Base-by-base conservation (phyloP, 75 land plant species). In the Pinus albicaulis region DNA sequence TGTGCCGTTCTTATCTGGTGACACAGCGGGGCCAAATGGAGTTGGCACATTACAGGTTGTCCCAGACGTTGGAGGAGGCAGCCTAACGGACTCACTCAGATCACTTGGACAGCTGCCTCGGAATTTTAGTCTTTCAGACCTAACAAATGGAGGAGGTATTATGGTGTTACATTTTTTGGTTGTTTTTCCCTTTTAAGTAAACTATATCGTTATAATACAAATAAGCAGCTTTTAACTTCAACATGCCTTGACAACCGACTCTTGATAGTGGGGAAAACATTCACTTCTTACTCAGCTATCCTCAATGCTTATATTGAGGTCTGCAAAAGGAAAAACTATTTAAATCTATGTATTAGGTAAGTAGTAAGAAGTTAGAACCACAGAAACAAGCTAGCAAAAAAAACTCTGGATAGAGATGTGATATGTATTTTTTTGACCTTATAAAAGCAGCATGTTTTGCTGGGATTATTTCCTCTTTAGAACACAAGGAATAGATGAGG, bases 51-150 rank as follows among this genome's bases (percentile, higher is more conserved):
- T 93, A 76, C 90, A 90, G 55, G 84, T 89, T 53, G 85, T 84
- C 28, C 69, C 81, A 11, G 99, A 94, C 71, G 83, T 75, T 56
- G 98, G 87, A 52, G 80, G 72, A 60, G 90, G 84, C 34, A 82
- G 82, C 58, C 73, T 84, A 57, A 86, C 92, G 72, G 95, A 92
- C 65, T 89, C 98, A 26, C 84, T 91, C 31, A 82, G 84, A 77
- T 81, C 94, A 13, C 77, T 96, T 26, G 89, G 81, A 59, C 92
- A 85, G 79, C 75, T 96, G 23, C 94, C 92, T 23, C 88, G 99
- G 87, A 93, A 93, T 75, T 93, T 96, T 74, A 96, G 97, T 61
- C 88, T 95, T 52, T 90, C 98, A 74, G 98, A 95, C 81, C 82
- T 91, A 61, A 78, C 92, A 76, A 92, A 89, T 80, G 76, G 90